phyloP scores from a whole-genome alignment of 139 green algal genomes.

The Chlamydomonas urium region DNA sequence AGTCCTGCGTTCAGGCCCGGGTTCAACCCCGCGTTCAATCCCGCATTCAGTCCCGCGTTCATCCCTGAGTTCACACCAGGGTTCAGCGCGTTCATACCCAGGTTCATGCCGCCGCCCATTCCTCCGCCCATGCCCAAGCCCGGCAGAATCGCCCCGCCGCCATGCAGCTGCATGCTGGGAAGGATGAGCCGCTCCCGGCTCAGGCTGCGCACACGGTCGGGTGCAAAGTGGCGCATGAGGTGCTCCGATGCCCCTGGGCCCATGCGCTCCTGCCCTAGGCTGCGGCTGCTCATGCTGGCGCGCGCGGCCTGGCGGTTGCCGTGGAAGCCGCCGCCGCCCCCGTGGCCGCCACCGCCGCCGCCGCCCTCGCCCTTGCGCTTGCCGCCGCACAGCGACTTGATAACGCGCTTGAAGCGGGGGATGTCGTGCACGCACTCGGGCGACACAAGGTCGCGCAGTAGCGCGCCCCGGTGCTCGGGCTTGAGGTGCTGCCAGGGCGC shows the following conservation, averaged over 20 bases:
- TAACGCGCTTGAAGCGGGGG: constrained; percentile 13
- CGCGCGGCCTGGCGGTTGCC: too few relatives aligned
- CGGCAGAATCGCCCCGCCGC: too few relatives aligned
- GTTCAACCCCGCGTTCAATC: not conserved
- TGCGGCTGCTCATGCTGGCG: not conserved
- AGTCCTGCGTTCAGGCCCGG: not conserved
- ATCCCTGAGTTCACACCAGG: not conserved
- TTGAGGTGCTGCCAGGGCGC: constrained; percentile 9
- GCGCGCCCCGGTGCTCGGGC: not conserved
- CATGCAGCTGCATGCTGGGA: too few relatives aligned
- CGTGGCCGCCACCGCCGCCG: not conserved
- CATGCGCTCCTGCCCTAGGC: not conserved
- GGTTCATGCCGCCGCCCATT: too few relatives aligned
- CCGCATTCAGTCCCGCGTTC: not conserved
- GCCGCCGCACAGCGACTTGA: constrained; percentile 13
- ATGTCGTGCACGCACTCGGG: constrained; percentile 7
- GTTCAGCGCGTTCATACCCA: too few relatives aligned
- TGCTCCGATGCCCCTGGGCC: too few relatives aligned
- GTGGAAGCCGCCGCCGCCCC: not conserved
- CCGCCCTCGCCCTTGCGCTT: constrained; percentile 2
- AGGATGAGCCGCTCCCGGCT: not conserved
- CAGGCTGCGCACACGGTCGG: too few relatives aligned
- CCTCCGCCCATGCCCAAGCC: too few relatives aligned
- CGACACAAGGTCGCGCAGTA: constrained; percentile 6
- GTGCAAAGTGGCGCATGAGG: too few relatives aligned